Conservation (phyloP, 345 rosid genomes). For the Clausena lansium region DNA sequence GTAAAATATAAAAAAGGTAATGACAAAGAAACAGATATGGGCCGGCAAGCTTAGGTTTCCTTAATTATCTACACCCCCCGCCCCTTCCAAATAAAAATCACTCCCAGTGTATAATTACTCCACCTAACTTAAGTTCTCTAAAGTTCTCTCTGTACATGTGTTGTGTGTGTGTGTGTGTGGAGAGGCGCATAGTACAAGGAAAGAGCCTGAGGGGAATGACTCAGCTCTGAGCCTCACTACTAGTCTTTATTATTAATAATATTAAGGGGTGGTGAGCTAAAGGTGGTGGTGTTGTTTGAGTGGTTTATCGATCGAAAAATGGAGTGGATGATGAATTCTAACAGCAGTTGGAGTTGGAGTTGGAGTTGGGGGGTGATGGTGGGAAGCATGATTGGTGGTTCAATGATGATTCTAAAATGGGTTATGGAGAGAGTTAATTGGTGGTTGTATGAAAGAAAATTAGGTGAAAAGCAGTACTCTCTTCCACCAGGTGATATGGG, state of each 20-base stretch:
- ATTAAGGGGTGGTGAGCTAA: background rate
- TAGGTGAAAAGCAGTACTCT: slow-evolving; percentile 43
- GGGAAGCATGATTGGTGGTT: slow-evolving; percentile 9
- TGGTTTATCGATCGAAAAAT: too few relatives aligned
- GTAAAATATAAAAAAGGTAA: background rate
- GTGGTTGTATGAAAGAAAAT: slow-evolving; percentile 55
- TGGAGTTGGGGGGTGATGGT: background rate
- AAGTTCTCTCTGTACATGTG: too few relatives aligned
- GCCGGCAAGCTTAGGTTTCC: slow-evolving; percentile 1
- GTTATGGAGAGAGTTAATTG: slow-evolving; percentile 42
- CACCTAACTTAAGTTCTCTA: too few relatives aligned
- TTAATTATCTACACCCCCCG: too few relatives aligned
- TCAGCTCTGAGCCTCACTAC: background rate
- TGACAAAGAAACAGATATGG: background rate
- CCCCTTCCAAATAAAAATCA: background rate
- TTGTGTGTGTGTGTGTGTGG: background rate
- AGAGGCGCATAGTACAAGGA: background rate
- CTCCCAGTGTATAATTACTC: background rate
- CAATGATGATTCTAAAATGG: slow-evolving; percentile 38
- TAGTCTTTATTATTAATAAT: background rate
- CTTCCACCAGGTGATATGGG: slow-evolving; percentile 90
- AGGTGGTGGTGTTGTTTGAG: background rate
- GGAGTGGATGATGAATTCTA: background rate
- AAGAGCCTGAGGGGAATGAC: background rate
- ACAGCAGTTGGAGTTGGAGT: too few relatives aligned